phyloP scores from a whole-genome alignment of 23 red algal genomes.

The Gracilaria domingensis region DNA sequence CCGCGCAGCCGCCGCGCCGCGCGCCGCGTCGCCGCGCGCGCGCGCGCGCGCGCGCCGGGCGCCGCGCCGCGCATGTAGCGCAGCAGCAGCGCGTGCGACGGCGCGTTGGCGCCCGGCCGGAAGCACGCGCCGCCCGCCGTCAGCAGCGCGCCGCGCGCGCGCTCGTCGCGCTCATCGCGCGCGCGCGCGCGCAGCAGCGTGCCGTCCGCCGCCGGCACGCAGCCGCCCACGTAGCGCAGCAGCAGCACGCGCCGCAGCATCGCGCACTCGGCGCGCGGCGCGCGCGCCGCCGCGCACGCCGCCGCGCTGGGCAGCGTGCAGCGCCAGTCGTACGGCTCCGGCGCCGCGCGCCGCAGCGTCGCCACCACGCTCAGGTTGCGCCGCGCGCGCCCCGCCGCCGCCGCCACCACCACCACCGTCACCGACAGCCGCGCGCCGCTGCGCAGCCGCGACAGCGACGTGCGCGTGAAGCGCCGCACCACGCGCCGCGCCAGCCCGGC shows the following conservation, averaged over 20 bases:
- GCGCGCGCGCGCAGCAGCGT: background rate
- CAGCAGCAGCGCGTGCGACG: background rate
- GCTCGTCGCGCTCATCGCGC: background rate
- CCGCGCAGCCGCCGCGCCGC: background rate
- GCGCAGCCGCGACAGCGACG: background rate
- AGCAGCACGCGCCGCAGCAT: background rate
- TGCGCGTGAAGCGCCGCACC: background rate
- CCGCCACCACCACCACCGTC: background rate
- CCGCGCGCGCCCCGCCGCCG: too few species aligned
- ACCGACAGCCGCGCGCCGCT: background rate
- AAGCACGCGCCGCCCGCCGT: too few species aligned
- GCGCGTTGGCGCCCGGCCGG: too few species aligned
- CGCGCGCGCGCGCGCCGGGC: background rate
- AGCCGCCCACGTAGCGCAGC: conserved; percentile 15
- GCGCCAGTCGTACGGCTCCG: conserved; percentile 3
- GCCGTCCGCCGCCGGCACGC: background rate
- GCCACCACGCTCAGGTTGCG: background rate
- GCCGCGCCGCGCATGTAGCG: background rate
- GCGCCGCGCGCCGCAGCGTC: background rate
- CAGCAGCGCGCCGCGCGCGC: background rate
- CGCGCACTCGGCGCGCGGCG: background rate
- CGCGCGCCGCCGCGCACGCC: background rate
- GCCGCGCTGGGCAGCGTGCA: background rate
- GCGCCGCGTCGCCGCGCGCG: background rate
- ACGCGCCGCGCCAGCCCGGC: too few species aligned